Evolutionary conservation across 768 basidiomycete genomes (phyloP), one percentile per base, ranked within the genome.

Genomic region (Termitomyces eurrhizus): DNA sequence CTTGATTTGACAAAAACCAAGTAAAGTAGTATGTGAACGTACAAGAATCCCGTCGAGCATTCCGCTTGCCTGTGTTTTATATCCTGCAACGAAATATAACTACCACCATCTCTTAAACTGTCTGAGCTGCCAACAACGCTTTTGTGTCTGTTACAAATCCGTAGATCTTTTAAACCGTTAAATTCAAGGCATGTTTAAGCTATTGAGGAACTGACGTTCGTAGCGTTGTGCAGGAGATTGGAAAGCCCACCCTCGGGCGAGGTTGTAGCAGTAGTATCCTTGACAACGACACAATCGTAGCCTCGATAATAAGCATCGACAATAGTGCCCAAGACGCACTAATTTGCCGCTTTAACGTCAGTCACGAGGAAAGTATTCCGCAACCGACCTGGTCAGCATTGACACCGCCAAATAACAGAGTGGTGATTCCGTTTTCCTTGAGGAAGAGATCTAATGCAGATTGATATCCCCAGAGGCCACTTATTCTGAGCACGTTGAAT

Each of bases 381-480:
- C 12, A 55, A 21, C 61, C 58, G 58, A 85, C 87, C 80, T 87
- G 85, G 65, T 87, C 86, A 7, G 87, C 75, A 66, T 88, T 88
- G 18, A 88, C 87, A 35, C 86, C 87, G 35, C 82, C 80, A 57
- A 89, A 83, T 62, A 88, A 72, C 36, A 88, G 72, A 1, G 84
- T 86, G 11, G 75, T 83, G 59, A 88, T 80, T 42, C 87, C 85
- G 49, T 84, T 80, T 66, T 87, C 84, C 59, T 83, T 75, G 45
- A 88, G 78, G 67, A 83, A 87, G 41, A 87, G 70, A 66, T 87
- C 86, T 56, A 89, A 71, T 13, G 81, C 77, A n/a, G 79, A 79
- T 65, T 87, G 85, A 53, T 80, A 80, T 13, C 85, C 85, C 86
- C 85, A 88, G 24, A 88, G 64, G 14, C 80, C 87, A 65, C 86